phyloP scores from a whole-genome alignment of 2,329 filamentous ascomycete species.

The Calonectria crousiana region DNA sequence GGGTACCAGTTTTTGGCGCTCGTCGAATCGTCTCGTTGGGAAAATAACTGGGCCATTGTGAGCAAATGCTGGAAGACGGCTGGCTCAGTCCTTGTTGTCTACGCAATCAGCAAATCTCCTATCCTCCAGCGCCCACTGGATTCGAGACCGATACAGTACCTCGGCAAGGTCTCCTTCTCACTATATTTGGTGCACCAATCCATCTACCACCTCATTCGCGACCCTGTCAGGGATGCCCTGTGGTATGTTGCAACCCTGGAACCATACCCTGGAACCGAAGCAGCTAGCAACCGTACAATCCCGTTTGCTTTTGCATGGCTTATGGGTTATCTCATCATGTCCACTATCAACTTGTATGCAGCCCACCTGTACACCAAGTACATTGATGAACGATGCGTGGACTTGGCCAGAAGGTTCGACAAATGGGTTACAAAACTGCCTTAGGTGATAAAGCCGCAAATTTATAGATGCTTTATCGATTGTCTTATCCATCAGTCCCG shows the following conservation, averaged over 20 bases:
- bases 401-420: constrained; percentile 22
- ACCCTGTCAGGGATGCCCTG: constrained; percentile 15
- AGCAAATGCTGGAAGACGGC: constrained; percentile 28
- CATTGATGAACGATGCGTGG: constrained; percentile 23
- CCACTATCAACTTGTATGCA: constrained; percentile 22
- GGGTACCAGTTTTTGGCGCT: constrained; percentile 24
- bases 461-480: background rate
- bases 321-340: constrained; percentile 11
- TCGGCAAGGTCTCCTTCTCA: constrained; percentile 26
- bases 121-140: constrained; percentile 21
- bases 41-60: constrained; percentile 22
- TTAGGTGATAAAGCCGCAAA: background rate
- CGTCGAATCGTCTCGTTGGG: constrained; percentile 22
- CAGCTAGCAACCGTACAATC: constrained; percentile 5
- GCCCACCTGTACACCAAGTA: constrained; percentile 22
- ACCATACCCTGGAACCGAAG: constrained; percentile 16
- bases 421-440: constrained; percentile 11
- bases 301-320: constrained; percentile 26
- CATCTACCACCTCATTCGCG: constrained; percentile 24
- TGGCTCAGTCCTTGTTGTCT: constrained; percentile 22
- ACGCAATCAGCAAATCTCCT: constrained; percentile 23
- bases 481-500: no score
- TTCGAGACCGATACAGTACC: constrained; percentile 21
- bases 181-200: constrained; percentile 28
- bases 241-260: constrained; percentile 19